These are phyloP conservation scores for Oryza officinalis DNA, from an alignment of 176 grass and related monocot genomes.

Conservation along the genomic window DNA sequence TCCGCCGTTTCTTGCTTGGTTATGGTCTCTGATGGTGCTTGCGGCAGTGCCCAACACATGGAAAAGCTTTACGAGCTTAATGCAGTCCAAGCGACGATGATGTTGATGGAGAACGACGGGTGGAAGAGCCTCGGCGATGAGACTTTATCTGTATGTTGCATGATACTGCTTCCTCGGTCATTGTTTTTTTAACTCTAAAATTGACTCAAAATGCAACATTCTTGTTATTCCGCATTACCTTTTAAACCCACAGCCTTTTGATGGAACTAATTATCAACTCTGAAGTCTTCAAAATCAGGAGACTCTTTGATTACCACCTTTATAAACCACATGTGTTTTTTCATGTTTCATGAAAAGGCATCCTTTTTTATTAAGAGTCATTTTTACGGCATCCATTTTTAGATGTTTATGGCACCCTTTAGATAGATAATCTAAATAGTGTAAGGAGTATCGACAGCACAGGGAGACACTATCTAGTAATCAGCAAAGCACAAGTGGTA, in stretches of 20 bases:
- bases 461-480: neutral
- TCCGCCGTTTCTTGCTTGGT: slow-evolving; percentile 40
- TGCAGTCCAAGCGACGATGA: slow-evolving; percentile 31
- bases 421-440: neutral
- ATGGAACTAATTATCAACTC: too few relatives aligned
- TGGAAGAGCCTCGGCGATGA: slow-evolving; percentile 42
- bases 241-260: neutral
- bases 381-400: neutral
- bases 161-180: neutral
- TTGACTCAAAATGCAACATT: neutral
- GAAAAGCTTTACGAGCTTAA: slow-evolving; percentile 47
- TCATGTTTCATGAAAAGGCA: neutral
- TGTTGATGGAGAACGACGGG: slow-evolving; percentile 40
- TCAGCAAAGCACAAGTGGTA: neutral
- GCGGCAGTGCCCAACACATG: slow-evolving; percentile 30
- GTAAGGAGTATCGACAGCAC: neutral
- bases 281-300: neutral
- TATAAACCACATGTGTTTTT: neutral
- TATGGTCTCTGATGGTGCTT: slow-evolving; percentile 20
- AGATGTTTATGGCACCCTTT: neutral
- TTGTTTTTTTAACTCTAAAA: neutral
- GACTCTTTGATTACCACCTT: neutral
- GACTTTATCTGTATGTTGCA: slow-evolving; percentile 46
- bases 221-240: too few relatives aligned
- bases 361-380: neutral